Conservation (phyloP, 148 eudicot species). For the Arctostaphylos glauca region DNA sequence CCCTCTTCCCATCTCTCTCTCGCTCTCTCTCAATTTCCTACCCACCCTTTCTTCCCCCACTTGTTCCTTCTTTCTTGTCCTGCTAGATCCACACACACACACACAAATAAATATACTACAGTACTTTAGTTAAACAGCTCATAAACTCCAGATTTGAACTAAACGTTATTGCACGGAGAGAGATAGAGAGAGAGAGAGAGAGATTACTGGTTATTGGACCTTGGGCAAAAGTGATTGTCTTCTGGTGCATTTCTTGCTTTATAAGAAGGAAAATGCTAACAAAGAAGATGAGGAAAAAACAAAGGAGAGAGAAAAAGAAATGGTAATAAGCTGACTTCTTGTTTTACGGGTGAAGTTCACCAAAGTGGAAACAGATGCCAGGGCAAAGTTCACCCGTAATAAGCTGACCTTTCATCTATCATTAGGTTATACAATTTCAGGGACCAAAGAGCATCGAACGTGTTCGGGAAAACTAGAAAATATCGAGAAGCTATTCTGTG, state of each 20-base stretch:
- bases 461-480: no score
- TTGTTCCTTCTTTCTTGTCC: not conserved
- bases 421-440: no score
- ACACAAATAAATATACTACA: no score
- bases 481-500: no score
- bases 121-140: not conserved
- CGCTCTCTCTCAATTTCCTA: not conserved
- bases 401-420: no score
- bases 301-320: not conserved
- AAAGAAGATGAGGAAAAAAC: not conserved
- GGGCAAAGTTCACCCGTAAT: not conserved
- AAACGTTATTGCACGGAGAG: not conserved
- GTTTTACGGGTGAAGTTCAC: not conserved
- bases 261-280: conserved; percentile 2
- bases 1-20: conserved; percentile 4
- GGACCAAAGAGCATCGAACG: no score
- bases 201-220: no score
- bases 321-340: not conserved
- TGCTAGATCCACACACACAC: not conserved
- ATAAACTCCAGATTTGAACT: not conserved
- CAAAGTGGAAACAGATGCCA: not conserved
- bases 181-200: not conserved
- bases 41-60: not conserved
- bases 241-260: conserved; percentile 8
- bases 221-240: not conserved